Conservation (phyloP, 2,329 filamentous ascomycete species). For the Fusarium dimerum region DNA sequence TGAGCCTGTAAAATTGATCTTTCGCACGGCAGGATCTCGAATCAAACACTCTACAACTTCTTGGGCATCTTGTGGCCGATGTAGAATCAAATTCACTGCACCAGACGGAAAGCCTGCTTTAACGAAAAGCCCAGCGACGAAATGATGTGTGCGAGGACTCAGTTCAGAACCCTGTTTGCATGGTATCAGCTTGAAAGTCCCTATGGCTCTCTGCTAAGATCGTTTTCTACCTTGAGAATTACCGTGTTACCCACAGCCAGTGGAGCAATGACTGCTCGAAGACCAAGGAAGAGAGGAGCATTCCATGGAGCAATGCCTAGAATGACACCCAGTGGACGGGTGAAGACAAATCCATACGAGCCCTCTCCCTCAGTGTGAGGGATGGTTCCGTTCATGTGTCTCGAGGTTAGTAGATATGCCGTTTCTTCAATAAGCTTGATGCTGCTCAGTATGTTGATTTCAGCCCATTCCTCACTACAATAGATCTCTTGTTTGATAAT, state of each 20-base stretch:
- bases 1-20: conserved; percentile 83
- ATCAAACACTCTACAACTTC: conserved; percentile 67
- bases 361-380: too few species aligned
- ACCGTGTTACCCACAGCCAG: conserved; percentile 63
- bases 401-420: too few species aligned
- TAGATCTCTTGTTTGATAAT: too few species aligned
- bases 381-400: too few species aligned
- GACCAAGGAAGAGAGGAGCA: conserved; percentile 13
- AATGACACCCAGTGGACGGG: conserved; percentile 59
- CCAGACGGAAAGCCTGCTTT: conserved; percentile 76
- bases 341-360: too few species aligned
- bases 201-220: too few species aligned
- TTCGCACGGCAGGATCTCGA: conserved; percentile 64
- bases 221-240: conserved; percentile 55
- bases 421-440: too few species aligned
- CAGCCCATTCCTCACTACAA: too few species aligned
- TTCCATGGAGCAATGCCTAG: conserved; percentile 80
- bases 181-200: background rate
- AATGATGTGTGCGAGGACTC: conserved; percentile 62
- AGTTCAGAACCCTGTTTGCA: conserved; percentile 56
- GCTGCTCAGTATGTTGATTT: too few species aligned
- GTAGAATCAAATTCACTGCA: conserved; percentile 70
- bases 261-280: background rate
- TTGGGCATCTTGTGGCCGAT: conserved; percentile 64
- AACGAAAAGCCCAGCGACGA: conserved; percentile 61